These are phyloP conservation scores for Boletus pseudo-olivaceus DNA, from an alignment of 768 basidiomycete species.

Conservation along the genomic window DNA sequence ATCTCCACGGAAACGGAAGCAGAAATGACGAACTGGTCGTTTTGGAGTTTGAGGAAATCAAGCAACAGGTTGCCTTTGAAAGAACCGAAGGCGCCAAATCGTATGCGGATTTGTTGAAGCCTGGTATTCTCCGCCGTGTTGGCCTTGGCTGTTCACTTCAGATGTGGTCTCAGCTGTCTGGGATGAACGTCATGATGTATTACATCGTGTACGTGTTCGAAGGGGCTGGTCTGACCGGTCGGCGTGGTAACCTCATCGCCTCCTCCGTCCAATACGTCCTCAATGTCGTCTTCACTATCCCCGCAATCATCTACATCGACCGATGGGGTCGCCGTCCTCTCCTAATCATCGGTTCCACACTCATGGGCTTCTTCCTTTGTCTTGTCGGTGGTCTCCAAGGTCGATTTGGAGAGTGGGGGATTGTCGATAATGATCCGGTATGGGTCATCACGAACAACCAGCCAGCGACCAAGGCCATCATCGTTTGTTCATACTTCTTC, in stretches of 20 bases:
- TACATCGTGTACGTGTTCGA: constrained; percentile 65
- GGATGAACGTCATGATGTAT: constrained; percentile 82
- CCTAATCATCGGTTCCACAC: constrained; percentile 57
- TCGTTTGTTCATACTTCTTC: constrained; percentile 74
- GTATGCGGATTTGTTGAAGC: constrained; percentile 61
- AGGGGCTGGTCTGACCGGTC: constrained; percentile 72
- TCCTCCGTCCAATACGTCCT: constrained; percentile 58
- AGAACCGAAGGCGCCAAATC: constrained; percentile 69
- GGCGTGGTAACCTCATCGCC: constrained; percentile 72
- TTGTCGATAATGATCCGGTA: constrained; percentile 40
- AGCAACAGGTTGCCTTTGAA: constrained; percentile 53
- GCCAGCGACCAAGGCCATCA: constrained; percentile 62
- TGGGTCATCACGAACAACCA: constrained; percentile 61
- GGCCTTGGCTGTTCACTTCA: constrained; percentile 67
- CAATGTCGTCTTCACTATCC: constrained; percentile 40
- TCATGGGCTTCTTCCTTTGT: constrained; percentile 76
- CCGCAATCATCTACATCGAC: constrained; percentile 63
- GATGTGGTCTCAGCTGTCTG: constrained; percentile 75
- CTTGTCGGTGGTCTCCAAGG: constrained; percentile 76
- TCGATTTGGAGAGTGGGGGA: constrained; percentile 60
- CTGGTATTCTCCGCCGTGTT: constrained; percentile 67
- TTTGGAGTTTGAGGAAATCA: constrained; percentile 69
- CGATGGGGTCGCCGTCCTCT: constrained; percentile 78
- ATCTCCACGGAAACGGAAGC: constrained; percentile 65
- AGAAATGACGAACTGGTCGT: constrained; percentile 56